A percentile compares a stretch with the other conserved stretches of the same genome.
phyloP scores from a whole-genome alignment of 2,329 filamentous ascomycete genomes.

The Sphaceloma murrayae region DNA sequence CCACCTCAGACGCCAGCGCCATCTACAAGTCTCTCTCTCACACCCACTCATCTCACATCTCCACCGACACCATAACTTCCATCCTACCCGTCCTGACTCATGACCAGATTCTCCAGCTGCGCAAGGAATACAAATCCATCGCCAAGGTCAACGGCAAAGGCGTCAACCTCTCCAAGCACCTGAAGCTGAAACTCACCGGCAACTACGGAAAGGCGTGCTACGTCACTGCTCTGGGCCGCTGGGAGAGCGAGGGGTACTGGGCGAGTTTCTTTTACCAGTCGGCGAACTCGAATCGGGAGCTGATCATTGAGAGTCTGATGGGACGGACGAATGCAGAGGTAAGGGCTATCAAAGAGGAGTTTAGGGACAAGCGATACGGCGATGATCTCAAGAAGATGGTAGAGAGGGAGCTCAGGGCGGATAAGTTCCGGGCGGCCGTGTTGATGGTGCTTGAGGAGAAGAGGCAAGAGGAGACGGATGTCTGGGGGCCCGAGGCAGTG shows the following conservation, averaged over 20 bases:
- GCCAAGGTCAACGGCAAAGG: conserved; percentile 75
- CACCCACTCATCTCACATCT: conserved; percentile 48
- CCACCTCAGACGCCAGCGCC: conserved; percentile 64
- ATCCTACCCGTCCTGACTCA: conserved; percentile 77
- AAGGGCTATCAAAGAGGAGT: conserved; percentile 72
- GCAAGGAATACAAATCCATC: conserved; percentile 81
- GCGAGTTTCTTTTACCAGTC: conserved; percentile 96
- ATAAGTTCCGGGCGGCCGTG: conserved; percentile 90
- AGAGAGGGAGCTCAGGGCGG: conserved; percentile 83
- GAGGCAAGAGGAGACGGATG: conserved; percentile 70
- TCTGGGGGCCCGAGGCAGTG: conserved; percentile 47
- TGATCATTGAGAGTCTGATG: conserved; percentile 89
- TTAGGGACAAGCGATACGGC: conserved; percentile 83
- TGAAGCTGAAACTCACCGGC: conserved; percentile 67
- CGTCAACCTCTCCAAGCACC: conserved; percentile 78
- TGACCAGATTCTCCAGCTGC: conserved; percentile 77
- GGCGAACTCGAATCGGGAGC: conserved; percentile 70
- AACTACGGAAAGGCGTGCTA: conserved; percentile 87
- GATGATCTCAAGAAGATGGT: conserved; percentile 77
- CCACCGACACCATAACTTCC: conserved; percentile 64
- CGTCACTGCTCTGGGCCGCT: conserved; percentile 75
- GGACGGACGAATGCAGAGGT: conserved; percentile 85
- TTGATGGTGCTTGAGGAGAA: conserved; percentile 72
- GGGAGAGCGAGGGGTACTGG: conserved; percentile 95
- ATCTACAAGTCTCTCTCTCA: conserved; percentile 66